phyloP scores from a whole-genome alignment of 345 rosid species.

The Trapa incisa region DNA sequence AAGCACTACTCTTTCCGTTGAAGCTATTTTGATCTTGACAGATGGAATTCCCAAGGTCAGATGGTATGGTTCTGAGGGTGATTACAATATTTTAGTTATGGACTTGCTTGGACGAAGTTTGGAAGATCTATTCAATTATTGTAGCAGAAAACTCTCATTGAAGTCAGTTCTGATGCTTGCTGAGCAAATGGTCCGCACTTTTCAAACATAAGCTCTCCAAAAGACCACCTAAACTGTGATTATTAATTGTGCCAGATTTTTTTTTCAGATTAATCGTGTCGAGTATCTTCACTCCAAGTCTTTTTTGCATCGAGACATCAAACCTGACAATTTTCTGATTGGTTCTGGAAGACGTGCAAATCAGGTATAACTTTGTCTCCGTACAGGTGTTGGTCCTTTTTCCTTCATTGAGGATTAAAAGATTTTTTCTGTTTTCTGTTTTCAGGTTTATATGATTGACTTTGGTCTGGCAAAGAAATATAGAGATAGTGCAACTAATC shows the following conservation, averaged over 20 bases:
- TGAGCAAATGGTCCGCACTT: constrained; percentile 72
- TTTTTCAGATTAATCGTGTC: constrained; percentile 57
- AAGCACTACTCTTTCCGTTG: not conserved
- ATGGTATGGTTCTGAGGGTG: constrained; percentile 89
- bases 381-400: not conserved
- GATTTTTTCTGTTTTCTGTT: not conserved
- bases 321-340: constrained; percentile 89
- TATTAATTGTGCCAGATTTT: not conserved
- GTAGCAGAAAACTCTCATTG: constrained; percentile 68
- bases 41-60: constrained; percentile 91
- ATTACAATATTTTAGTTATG: constrained; percentile 88
- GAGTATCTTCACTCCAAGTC: constrained; percentile 76
- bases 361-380: constrained; percentile 32
- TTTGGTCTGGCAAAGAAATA: constrained; percentile 90
- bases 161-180: constrained; percentile 98
- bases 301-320: constrained; percentile 77
- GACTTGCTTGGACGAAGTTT: constrained; percentile 98
- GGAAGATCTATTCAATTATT: constrained; percentile 85
- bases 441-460: constrained; percentile 76
- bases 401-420: not conserved
- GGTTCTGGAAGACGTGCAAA: constrained; percentile 74
- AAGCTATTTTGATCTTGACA: constrained; percentile 14
- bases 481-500: constrained; percentile 63
- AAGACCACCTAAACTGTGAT: not conserved
- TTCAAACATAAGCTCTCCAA: not conserved